Conservation (phyloP, 2,329 filamentous ascomycete genomes). For the Cladosporium halotolerans region DNA sequence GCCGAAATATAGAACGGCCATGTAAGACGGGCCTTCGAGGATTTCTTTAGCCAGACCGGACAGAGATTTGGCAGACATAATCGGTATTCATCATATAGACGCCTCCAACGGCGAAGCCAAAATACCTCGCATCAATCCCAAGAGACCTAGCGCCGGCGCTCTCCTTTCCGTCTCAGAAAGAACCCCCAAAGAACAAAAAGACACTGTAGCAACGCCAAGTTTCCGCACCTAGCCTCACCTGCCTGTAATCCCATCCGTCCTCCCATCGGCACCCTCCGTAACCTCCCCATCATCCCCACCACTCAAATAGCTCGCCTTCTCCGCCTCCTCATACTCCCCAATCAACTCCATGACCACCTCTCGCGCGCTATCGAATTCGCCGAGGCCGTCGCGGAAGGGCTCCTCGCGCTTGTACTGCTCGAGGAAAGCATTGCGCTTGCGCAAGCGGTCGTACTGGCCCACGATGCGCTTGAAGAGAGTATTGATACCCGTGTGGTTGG, state of each 20-base stretch:
- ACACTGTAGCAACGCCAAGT: slow-evolving; percentile 10
- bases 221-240: slow-evolving; percentile 19
- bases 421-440: slow-evolving; percentile 94
- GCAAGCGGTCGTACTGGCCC: slow-evolving; percentile 83
- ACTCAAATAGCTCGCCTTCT: slow-evolving; percentile 82
- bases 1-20: too few relatives aligned
- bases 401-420: slow-evolving; percentile 95
- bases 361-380: slow-evolving; percentile 91
- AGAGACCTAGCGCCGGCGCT: slow-evolving; percentile 9
- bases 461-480: slow-evolving; percentile 95
- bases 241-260: slow-evolving; percentile 40
- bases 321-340: slow-evolving; percentile 90
- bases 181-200: background rate
- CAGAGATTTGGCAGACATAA: background rate
- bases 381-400: slow-evolving; percentile 82
- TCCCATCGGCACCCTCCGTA: slow-evolving; percentile 27
- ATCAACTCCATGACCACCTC: slow-evolving; percentile 89
- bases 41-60: too few relatives aligned
- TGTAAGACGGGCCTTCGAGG: too few relatives aligned
- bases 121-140: background rate
- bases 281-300: slow-evolving; percentile 20
- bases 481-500: slow-evolving; percentile 95
- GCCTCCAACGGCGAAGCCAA: slow-evolving; percentile 4
- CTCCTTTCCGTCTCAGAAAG: background rate
- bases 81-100: background rate